These are phyloP conservation scores for Clarireedia hainanense DNA, from an alignment of 2,329 filamentous ascomycete genomes.

Conservation along the genomic window DNA sequence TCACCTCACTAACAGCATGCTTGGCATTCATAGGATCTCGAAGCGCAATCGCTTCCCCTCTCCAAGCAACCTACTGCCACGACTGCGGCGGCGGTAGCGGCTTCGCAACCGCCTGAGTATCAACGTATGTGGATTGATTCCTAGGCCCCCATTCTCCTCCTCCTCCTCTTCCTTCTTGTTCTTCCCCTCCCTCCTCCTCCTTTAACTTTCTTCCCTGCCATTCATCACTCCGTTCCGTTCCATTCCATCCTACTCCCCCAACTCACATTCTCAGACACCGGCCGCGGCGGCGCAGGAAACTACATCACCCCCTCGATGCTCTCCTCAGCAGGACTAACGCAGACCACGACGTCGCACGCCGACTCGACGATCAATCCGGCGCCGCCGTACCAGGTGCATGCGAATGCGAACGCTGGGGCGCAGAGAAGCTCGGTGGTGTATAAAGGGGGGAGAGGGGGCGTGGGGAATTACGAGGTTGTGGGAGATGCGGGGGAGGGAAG, in stretches of 20 bases:
- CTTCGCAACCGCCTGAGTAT: constrained; percentile 26
- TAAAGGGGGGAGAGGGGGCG: constrained; percentile 44
- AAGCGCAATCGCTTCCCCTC: constrained; percentile 20
- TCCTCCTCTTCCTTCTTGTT: too few species aligned
- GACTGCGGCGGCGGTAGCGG: constrained; percentile 24
- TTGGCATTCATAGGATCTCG: constrained; percentile 29
- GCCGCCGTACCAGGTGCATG: background rate
- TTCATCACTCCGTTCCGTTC: too few species aligned
- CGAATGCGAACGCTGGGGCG: constrained; percentile 2
- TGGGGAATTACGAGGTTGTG: constrained; percentile 43
- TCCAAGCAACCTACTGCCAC: constrained; percentile 8
- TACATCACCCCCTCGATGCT: constrained; percentile 32
- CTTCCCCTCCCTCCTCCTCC: background rate
- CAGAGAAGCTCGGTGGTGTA: constrained; percentile 10
- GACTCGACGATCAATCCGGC: constrained; percentile 5
- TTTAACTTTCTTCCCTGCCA: too few species aligned
- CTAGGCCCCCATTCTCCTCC: background rate
- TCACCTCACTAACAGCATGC: background rate
- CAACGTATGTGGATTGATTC: constrained; percentile 16
- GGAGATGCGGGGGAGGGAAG: constrained; percentile 16
- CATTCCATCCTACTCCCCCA: background rate
- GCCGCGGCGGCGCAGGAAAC: constrained; percentile 58
- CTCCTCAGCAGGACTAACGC: constrained; percentile 12
- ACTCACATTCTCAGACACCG: constrained; percentile 23
- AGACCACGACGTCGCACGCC: constrained; percentile 9